Percentiles rank a stretch among this genome's conserved stretches.
These are phyloP conservation scores for Fusarium tricinctum DNA, from an alignment of 2,329 filamentous ascomycete genomes.

Conservation along the genomic window DNA sequence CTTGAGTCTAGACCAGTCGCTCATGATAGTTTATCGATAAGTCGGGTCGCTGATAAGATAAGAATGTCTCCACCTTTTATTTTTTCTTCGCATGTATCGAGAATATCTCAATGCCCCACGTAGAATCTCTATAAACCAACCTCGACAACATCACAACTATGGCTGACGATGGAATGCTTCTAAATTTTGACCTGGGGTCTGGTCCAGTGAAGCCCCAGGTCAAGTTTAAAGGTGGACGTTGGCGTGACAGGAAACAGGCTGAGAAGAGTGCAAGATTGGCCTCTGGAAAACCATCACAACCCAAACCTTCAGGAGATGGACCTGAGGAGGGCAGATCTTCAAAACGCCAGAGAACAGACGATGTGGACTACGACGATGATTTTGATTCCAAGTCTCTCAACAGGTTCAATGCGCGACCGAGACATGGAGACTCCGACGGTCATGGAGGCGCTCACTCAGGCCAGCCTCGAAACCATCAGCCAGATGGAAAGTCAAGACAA, in stretches of 20 bases:
- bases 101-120: constrained; percentile 43
- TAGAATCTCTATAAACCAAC: constrained; percentile 36
- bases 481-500: constrained; percentile 59
- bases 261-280: constrained; percentile 53
- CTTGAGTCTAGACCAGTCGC: constrained; percentile 14
- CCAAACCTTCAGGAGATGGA: constrained; percentile 43
- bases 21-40: constrained; percentile 38
- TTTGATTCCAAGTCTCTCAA: constrained; percentile 37
- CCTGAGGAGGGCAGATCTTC: constrained; percentile 54
- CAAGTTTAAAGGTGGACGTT: constrained; percentile 89
- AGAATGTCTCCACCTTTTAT: constrained; percentile 8
- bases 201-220: constrained; percentile 72
- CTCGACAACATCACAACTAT: constrained; percentile 62
- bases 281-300: constrained; percentile 37
- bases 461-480: constrained; percentile 44
- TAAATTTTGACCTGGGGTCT: constrained; percentile 88
- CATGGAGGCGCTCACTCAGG: constrained; percentile 24
- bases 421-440: constrained; percentile 31
- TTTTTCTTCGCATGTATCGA: constrained; percentile 37
- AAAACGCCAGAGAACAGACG: constrained; percentile 61
- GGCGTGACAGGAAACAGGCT: constrained; percentile 88
- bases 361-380: constrained; percentile 26
- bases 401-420: constrained; percentile 30
- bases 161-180: constrained; percentile 94
- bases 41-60: constrained; percentile 39